These are phyloP conservation scores for Trichoderma atrobrunneum DNA, from an alignment of 2,329 filamentous ascomycete genomes.

Conservation along the genomic window DNA sequence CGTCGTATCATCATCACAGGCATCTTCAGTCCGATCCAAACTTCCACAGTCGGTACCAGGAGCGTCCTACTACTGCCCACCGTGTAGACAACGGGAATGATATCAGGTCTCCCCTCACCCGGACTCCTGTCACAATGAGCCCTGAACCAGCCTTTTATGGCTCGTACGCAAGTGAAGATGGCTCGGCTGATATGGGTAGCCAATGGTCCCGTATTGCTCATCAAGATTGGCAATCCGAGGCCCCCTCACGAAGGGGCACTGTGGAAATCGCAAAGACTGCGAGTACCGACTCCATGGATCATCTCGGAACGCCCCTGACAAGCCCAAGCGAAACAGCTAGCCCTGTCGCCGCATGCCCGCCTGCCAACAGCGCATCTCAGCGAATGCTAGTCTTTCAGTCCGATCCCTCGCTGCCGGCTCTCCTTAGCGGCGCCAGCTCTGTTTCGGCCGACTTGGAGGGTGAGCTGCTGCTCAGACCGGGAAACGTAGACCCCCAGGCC, in stretches of 20 bases:
- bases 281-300: constrained; percentile 50
- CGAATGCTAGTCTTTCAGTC: constrained; percentile 56
- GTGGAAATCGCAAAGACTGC: constrained; percentile 48
- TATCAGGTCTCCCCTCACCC: background rate
- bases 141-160: background rate
- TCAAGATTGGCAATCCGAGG: constrained; percentile 38
- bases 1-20: constrained; percentile 32
- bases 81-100: constrained; percentile 30
- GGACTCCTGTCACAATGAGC: background rate
- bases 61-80: constrained; percentile 49
- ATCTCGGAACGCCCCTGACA: constrained; percentile 50
- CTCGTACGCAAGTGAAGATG: constrained; percentile 21
- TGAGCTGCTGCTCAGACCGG: constrained; percentile 54
- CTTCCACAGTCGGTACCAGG: constrained; percentile 38
- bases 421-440: constrained; percentile 63
- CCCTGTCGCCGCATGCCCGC: constrained; percentile 43
- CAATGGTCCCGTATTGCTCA: constrained; percentile 39
- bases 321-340: constrained; percentile 54
- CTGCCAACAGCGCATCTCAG: constrained; percentile 43
- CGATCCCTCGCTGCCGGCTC: constrained; percentile 61
- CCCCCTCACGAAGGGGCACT: constrained; percentile 41
- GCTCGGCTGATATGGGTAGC: constrained; percentile 22
- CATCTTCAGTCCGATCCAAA: constrained; percentile 46
- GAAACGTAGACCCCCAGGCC: constrained; percentile 40
- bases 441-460: constrained; percentile 61